Evolutionary conservation across 768 basidiomycete genomes (phyloP).

Genomic region (Russula olivacea): DNA sequence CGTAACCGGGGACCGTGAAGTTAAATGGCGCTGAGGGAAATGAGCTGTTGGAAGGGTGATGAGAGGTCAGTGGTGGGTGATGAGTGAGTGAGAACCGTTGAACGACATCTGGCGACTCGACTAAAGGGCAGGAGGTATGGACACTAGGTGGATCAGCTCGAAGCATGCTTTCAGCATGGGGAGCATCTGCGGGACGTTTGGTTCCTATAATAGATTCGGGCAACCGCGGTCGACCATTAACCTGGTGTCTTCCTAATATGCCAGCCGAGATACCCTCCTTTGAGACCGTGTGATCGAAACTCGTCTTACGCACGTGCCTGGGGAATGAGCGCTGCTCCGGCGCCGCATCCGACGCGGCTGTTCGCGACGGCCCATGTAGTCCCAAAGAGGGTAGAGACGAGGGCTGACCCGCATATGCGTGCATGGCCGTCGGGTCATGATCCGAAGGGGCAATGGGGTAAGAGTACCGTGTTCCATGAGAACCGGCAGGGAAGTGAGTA

Average conservation of each 20-base stretch:
- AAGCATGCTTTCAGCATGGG: constrained; percentile 72
- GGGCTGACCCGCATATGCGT: constrained; percentile 37
- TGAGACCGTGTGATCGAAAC: constrained; percentile 88
- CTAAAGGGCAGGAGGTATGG: constrained; percentile 17
- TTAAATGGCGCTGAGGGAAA: constrained; percentile 69
- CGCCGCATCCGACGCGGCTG: constrained; percentile 31
- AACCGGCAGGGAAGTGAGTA: not conserved
- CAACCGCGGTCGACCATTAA: constrained; percentile 67
- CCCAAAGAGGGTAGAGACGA: constrained; percentile 72
- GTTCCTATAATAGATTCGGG: constrained; percentile 60
- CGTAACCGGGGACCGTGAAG: constrained; percentile 60
- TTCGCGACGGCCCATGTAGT: constrained; percentile 49
- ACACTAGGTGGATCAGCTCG: constrained; percentile 64
- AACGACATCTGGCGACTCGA: constrained; percentile 17
- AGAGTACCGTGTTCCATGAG: constrained; percentile 17
- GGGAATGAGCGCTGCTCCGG: constrained; percentile 57
- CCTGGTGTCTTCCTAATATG: constrained; percentile 67
- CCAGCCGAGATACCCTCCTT: constrained; percentile 55
- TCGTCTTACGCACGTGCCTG: constrained; percentile 85
- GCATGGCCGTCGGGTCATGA: constrained; percentile 6
- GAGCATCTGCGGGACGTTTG: constrained; percentile 78
- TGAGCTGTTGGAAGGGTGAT: constrained; percentile 39
- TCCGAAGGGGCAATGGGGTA: constrained; percentile 12
- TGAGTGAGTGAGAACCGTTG: constrained; percentile 28
- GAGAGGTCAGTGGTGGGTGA: constrained; percentile 23